Evolutionary conservation across 2,329 filamentous ascomycete genomes (phyloP).

Genomic region (Stemphylium beticola): DNA sequence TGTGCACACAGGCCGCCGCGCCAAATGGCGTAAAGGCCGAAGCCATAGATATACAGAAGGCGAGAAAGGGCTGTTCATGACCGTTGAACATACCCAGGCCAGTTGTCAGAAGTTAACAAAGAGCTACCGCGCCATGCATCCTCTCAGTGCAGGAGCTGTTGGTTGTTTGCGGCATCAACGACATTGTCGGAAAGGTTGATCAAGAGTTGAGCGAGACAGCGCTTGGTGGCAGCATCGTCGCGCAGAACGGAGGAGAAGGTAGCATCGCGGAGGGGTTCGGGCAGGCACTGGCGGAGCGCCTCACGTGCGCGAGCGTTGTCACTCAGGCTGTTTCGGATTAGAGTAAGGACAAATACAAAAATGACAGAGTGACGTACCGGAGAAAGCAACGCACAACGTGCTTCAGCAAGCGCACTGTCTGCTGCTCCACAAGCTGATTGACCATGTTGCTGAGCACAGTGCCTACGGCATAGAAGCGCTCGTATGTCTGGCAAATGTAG

Average conservation of each 20-base stretch:
- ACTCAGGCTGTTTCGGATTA: constrained; percentile 69
- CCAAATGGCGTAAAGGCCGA: constrained; percentile 33
- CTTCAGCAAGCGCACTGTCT: constrained; percentile 93
- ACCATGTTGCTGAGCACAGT: constrained; percentile 99
- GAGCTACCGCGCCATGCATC: not conserved
- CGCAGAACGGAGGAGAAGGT: constrained; percentile 96
- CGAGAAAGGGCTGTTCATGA: constrained; percentile 11
- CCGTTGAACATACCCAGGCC: constrained; percentile 8
- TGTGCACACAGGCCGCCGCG: constrained; percentile 23
- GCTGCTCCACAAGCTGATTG: constrained; percentile 93
- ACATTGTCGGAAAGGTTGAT: constrained; percentile 96
- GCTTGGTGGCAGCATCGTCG: constrained; percentile 96
- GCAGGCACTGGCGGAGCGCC: constrained; percentile 92
- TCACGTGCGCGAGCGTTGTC: constrained; percentile 96
- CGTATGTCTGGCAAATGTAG: constrained; percentile 98
- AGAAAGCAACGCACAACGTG: constrained; percentile 98
- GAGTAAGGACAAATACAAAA: not conserved
- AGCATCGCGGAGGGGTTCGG: constrained; percentile 96
- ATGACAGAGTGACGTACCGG: constrained; percentile 64
- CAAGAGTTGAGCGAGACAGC: constrained; percentile 93
- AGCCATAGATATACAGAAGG: constrained; percentile 32
- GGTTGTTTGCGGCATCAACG: constrained; percentile 57
- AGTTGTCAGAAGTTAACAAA: constrained; percentile 2
- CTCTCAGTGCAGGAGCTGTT: constrained; percentile 45
- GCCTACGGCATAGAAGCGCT: constrained; percentile 96